Conservation (phyloP, 208 protist genomes). For the Leptomonas seymouri region DNA sequence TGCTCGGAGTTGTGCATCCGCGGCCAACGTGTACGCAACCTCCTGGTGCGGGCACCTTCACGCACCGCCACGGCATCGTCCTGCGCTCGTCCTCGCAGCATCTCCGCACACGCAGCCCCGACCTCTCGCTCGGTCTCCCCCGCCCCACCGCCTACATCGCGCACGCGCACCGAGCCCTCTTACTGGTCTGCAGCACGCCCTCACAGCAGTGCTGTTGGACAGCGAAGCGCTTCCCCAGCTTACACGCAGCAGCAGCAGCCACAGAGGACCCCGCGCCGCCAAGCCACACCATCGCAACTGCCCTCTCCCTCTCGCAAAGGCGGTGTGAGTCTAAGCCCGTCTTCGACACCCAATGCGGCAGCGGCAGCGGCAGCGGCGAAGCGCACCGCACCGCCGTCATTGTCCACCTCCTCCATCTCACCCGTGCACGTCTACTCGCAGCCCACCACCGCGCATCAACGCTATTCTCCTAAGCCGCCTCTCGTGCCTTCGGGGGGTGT, state of each 20-base stretch:
- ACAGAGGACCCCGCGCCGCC: background rate
- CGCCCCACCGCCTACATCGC: background rate
- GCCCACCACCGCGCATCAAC: background rate
- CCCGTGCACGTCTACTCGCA: too few relatives aligned
- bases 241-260: background rate
- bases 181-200: background rate
- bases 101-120: background rate
- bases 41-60: constrained; percentile 2
- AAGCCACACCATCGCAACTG: background rate
- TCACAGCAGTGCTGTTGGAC: background rate
- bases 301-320: background rate
- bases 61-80: background rate
- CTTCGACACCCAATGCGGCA: background rate
- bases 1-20: constrained; percentile 26
- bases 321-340: constrained; percentile 4
- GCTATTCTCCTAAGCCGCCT: constrained; percentile 1
- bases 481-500: background rate
- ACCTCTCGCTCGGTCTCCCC: constrained; percentile 7
- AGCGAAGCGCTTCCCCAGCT: background rate
- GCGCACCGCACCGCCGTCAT: background rate
- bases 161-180: constrained; percentile 1
- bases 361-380: background rate
- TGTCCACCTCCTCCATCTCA: background rate
- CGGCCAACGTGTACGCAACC: constrained; percentile 33
- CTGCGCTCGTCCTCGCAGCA: constrained; percentile 10